Percentiles rank a stretch among this genome's conserved stretches.
These are phyloP conservation scores for Podila verticillata DNA, from an alignment of 192 early-diverging fungal genomes.

Conservation along the genomic window DNA sequence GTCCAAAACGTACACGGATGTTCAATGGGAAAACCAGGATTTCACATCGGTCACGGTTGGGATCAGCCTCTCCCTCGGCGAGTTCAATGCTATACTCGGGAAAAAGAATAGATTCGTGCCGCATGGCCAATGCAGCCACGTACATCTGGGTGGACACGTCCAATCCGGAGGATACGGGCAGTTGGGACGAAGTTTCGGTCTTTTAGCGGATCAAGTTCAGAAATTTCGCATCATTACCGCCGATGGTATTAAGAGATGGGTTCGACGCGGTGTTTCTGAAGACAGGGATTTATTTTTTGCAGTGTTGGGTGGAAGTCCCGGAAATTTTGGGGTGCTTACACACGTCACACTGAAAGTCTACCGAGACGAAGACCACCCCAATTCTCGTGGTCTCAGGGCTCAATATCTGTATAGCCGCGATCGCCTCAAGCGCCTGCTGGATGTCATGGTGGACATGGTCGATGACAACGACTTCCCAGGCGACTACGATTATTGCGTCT, in stretches of 20 bases:
- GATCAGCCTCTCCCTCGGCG: slow-evolving; percentile 27
- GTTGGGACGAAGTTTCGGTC: slow-evolving; percentile 51
- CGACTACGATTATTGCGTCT: slow-evolving; percentile 23
- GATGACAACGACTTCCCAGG: slow-evolving; percentile 2
- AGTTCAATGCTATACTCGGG: slow-evolving; percentile 27
- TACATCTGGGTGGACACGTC: slow-evolving; percentile 44
- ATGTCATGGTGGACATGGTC: slow-evolving; percentile 28
- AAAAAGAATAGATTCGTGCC: slow-evolving; percentile 32
- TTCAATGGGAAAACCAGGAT: slow-evolving; percentile 34
- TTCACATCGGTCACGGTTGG: slow-evolving; percentile 25
- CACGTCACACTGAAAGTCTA: slow-evolving; percentile 28
- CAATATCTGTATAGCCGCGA: slow-evolving; percentile 1
- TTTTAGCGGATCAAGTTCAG: slow-evolving; percentile 43
- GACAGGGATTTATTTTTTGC: slow-evolving; percentile 41
- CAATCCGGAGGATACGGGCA: slow-evolving; percentile 52
- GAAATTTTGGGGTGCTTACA: too few relatives aligned
- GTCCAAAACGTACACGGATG: slow-evolving; percentile 30
- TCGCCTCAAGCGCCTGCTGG: slow-evolving; percentile 22
- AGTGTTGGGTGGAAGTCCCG: too few relatives aligned
- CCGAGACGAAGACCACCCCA: slow-evolving; percentile 31
- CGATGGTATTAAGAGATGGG: slow-evolving; percentile 11
- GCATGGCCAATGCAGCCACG: slow-evolving; percentile 29
- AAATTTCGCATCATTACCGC: slow-evolving; percentile 50
- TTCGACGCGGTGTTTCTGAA: slow-evolving; percentile 5
- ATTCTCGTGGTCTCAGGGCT: slow-evolving; percentile 37